Evolutionary conservation across 2,329 filamentous ascomycete genomes (phyloP), one percentile per base, ranked within the genome.

Genomic region (Fonsecaea erecta): DNA sequence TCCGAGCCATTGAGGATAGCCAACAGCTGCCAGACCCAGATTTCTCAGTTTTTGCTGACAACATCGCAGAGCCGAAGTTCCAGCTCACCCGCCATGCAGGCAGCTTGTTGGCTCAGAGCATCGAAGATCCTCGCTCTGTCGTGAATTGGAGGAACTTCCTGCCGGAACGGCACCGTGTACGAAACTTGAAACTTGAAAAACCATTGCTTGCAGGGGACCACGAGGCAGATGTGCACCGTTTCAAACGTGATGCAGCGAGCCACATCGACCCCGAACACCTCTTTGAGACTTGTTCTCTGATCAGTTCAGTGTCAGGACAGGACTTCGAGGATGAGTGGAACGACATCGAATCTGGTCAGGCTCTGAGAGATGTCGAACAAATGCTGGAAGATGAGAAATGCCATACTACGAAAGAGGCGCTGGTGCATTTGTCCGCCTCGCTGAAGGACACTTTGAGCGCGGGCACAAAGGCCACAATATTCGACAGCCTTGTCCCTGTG

Each of bases 151-250:
- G 67, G 1, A 51, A 70, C 1, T 46, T 72, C 28, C 67, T 75
- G 12, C 68, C 68, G 24, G 63, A 69, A 51, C 72, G 62, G 67
- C 61, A 61, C 62, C 70, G 51, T 18, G 71, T 72, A 56, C 60
- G 67, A 34, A 54, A 71, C 16, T 59, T 81, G 40, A 84, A 80
- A 66, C 63, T 80, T 9, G 82, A 85, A 59, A 62, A 78, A 37
- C 83, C 84, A 2, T 57, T 85, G 0, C 73, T 72, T 40, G 51
- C 62, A 2, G 76, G 74, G 2, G 81, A 84, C 67, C 74, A 80
- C 65, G 78, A 82, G 37, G 69, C 78, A 26, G 82, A 84, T 68
- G 67, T 83, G 59, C 66, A 73, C n/a, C 65, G 65, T 2, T 80
- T 84, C 64, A 73, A 73, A 16, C 72, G 62, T 30, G 62, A 55